A percentile compares a stretch with the other conserved stretches of the same genome.
Conservation (phyloP, 306 rosid genomes). For the Ormosia semicastrata region DNA sequence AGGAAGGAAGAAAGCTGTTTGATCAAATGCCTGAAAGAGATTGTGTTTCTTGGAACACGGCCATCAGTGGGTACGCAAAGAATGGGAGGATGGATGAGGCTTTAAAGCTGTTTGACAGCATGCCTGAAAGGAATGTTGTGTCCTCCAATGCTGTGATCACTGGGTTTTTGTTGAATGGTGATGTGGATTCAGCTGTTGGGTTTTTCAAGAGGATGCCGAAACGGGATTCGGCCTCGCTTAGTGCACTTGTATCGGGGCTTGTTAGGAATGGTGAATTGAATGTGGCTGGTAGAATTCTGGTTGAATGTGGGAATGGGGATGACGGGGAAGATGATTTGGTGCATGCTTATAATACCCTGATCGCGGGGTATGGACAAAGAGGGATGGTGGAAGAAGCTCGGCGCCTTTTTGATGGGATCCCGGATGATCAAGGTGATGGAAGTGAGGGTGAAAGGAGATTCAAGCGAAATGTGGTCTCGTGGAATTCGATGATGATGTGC, state of each 20-base stretch:
- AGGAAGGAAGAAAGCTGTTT: conserved; percentile 43
- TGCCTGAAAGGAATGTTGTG: conserved; percentile 46
- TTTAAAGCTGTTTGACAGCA: conserved; percentile 30
- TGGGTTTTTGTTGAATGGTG: conserved; percentile 50
- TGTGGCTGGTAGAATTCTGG: conserved; percentile 35
- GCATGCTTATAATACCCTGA: conserved; percentile 41
- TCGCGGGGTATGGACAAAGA: conserved; percentile 51
- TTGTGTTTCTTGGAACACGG: conserved; percentile 52
- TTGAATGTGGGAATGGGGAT: conserved; percentile 27
- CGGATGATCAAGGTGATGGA: conserved; percentile 15
- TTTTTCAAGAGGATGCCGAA: conserved; percentile 35
- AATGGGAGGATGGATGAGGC: conserved; percentile 49
- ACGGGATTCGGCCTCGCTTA: conserved; percentile 41
- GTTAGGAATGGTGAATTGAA: conserved; percentile 39
- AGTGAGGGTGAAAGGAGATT: conserved; percentile 21
- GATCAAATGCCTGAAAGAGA: conserved; percentile 44
- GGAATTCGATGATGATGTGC: conserved; percentile 62
- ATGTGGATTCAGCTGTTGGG: conserved; percentile 37
- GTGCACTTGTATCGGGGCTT: conserved; percentile 43
- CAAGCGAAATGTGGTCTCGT: conserved; percentile 42
- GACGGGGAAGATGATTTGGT: conserved; percentile 36
- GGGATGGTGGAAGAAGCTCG: conserved; percentile 49
- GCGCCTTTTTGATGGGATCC: conserved; percentile 36
- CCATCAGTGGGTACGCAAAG: conserved; percentile 47
- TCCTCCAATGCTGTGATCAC: conserved; percentile 45